A percentile compares a stretch with the other conserved stretches of the same genome.
Conservation (phyloP, 371 early-diverging fungal species). For the Vairimorpha necatrix region DNA sequence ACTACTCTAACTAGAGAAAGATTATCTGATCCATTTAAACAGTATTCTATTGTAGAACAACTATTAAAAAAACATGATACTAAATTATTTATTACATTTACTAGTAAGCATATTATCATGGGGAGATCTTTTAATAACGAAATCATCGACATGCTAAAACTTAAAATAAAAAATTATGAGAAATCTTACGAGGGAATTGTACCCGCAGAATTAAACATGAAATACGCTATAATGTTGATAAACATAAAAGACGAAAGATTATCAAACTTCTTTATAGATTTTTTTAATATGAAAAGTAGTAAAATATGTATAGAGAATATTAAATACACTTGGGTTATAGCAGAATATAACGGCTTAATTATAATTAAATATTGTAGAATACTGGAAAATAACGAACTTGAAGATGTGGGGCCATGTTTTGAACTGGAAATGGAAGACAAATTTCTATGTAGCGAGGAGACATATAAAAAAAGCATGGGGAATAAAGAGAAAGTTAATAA, state of each 20-base stretch:
- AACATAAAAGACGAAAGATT: constrained; percentile 16
- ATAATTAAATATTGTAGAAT: constrained; percentile 47
- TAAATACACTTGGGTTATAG: constrained; percentile 45
- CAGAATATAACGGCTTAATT: constrained; percentile 13
- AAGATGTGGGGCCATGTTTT: constrained; percentile 51
- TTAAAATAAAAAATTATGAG: constrained; percentile 30
- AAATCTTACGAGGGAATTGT: constrained; percentile 14
- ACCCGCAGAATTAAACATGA: constrained; percentile 28
- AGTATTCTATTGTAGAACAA: constrained; percentile 14
- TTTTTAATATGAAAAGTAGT: constrained; percentile 30
- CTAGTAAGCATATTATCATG: constrained; percentile 21
- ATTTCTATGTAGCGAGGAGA: constrained; percentile 42
- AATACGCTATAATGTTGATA: constrained; percentile 32
- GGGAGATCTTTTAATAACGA: constrained; percentile 48
- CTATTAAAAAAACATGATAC: constrained; percentile 32
- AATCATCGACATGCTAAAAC: constrained; percentile 43
- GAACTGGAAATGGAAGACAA: constrained; percentile 31
- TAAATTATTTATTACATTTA: constrained; percentile 34
- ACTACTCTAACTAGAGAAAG: constrained; percentile 15
- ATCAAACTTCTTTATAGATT: constrained; percentile 45
- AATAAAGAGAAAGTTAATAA: constrained; percentile 26
- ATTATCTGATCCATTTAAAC: constrained; percentile 15
- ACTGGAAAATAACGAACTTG: constrained; percentile 16
- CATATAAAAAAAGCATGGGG: constrained; percentile 8
- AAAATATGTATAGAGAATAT: constrained; percentile 38